A percentile compares a stretch with the other conserved stretches of the same genome.
Conservation (phyloP, 139 green algal genomes). For the Volvox reticuliferus region DNA sequence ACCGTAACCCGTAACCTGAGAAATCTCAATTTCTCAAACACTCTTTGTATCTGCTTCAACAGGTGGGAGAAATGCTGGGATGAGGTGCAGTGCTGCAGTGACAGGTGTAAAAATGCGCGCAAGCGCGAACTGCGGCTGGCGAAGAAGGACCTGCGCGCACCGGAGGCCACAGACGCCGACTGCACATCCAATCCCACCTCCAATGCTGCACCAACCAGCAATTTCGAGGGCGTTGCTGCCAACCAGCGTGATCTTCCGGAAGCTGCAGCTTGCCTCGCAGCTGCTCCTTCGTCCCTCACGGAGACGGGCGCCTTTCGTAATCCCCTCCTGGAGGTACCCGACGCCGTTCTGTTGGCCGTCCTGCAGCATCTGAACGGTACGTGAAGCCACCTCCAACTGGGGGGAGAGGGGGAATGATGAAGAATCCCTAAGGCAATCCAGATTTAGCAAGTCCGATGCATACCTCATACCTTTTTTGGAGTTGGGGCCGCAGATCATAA, state of each 20-base stretch:
- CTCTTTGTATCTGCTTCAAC: not conserved
- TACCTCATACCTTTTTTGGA: not conserved
- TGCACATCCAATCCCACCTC: not conserved
- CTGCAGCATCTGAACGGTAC: not conserved
- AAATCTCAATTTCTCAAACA: no score
- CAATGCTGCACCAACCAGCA: not conserved
- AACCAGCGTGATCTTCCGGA: not conserved
- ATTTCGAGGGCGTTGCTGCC: not conserved
- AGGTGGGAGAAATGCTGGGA: slow-evolving; percentile 27
- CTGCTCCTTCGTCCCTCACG: not conserved
- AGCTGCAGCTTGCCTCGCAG: not conserved
- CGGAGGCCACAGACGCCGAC: not conserved
- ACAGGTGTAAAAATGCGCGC: slow-evolving; percentile 12
- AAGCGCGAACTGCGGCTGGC: not conserved
- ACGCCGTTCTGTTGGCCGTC: not conserved
- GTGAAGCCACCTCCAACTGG: not conserved
- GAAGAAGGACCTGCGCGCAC: not conserved
- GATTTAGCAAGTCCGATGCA: not conserved
- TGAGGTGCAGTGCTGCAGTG: slow-evolving; percentile 12
- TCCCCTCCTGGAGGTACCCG: not conserved
- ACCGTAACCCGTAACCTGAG: no score
- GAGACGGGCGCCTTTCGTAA: not conserved
- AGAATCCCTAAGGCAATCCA: not conserved
- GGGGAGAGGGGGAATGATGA: not conserved
- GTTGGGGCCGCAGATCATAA: not conserved